Conservation (phyloP, 139 green algal genomes). For the Trebouxia sp. region DNA sequence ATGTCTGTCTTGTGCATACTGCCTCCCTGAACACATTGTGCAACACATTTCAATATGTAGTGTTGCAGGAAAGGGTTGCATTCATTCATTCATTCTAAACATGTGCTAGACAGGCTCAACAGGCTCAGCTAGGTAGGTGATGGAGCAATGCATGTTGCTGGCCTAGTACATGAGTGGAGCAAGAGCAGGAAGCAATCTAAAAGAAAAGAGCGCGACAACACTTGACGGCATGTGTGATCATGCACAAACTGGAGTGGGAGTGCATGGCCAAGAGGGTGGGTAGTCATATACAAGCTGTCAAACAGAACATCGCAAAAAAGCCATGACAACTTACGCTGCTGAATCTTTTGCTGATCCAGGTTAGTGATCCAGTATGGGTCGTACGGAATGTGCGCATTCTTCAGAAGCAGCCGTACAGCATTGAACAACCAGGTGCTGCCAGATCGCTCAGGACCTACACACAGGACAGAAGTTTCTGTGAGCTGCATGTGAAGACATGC, state of each 20-base stretch:
- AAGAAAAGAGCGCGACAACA: too few species aligned
- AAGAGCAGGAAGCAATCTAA: too few species aligned
- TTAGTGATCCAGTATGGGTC: constrained; percentile 44
- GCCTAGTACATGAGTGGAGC: too few species aligned
- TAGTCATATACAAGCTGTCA: too few species aligned
- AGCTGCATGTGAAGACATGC: background rate
- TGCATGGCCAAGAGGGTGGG: background rate
- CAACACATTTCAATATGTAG: background rate
- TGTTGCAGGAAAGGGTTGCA: background rate
- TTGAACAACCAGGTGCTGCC: constrained; percentile 53
- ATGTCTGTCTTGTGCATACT: background rate
- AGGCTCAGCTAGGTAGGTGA: too few species aligned
- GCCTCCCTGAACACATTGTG: background rate
- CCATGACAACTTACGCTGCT: background rate
- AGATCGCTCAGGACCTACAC: constrained; percentile 43
- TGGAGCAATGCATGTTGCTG: too few species aligned
- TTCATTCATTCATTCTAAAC: too few species aligned
- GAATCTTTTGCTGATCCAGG: constrained; percentile 28
- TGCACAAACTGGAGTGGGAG: background rate
- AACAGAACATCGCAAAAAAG: background rate
- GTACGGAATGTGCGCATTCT: constrained; percentile 35
- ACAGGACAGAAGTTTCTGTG: too few species aligned
- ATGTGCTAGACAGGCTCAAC: too few species aligned
- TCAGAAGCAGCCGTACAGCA: constrained; percentile 42
- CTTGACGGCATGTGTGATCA: too few species aligned